Evolutionary conservation across 257 asterid genomes (phyloP), one percentile per base, ranked within the genome.

Genomic region (Forsythia viridissima): DNA sequence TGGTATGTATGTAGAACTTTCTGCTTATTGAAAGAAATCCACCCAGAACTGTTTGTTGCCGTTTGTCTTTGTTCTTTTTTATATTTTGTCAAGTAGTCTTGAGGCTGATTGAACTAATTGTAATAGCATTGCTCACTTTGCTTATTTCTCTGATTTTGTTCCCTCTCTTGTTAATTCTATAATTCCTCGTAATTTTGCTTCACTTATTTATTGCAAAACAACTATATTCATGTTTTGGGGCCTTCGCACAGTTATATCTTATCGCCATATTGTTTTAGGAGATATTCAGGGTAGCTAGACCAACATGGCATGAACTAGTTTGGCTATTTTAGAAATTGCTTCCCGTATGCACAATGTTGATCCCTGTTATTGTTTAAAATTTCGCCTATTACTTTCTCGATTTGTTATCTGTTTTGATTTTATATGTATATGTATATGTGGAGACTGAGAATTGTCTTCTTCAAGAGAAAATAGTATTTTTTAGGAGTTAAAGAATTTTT

Each of bases 1-100:
- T 96, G 99, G 99, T 93, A 93, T 80, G 91, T 63, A 76, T 61
- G 6, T 21, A 20, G 69, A 61, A 21, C 39, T 80, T 24, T 84
- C 52, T 24, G 9, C 39, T 61, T 24, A 61, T 24, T 24, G 24
- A 24, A 16, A 57, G 66, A 57, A 34, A 57, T 57, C 66, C 20
- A 57, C 34, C 66, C 2, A 57, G 66, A 57, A 57, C 6, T 57
- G 30, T 57, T 57, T 18, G 63, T 46, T 16, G 15, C 24, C 66
- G 6, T 3, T 21, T 24, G 38, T 61, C 36, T 21, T 9, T 61
- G 8, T 11, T 61, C 69, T 24, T 61, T 52, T 8, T n/a, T 24
- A 9, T 61, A 61, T 2, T 61, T 61, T 61, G 38, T 61, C 38
- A 24, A 15, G 12, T 76, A n/a, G 71, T 40, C 57, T 41, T 57